These are phyloP conservation scores for Triticum urartu DNA, from an alignment of 176 grass and related monocot genomes.

Conservation along the genomic window DNA sequence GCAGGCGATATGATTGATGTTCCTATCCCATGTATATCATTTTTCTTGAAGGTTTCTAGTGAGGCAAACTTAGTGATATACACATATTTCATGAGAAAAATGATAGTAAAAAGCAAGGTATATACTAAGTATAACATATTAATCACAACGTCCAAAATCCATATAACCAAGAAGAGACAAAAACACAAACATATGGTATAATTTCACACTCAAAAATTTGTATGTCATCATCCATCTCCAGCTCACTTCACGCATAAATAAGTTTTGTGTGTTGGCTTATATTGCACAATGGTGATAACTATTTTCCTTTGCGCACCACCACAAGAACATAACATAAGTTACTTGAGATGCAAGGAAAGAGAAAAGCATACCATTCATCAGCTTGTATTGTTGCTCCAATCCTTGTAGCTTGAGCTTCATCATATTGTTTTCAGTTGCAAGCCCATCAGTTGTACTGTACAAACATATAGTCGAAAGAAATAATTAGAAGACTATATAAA, in stretches of 20 bases:
- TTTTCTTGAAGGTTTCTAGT: too few relatives aligned
- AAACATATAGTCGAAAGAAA: background rate
- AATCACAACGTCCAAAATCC: rapidly evolving
- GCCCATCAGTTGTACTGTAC: background rate
- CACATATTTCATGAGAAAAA: background rate
- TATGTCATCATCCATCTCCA: background rate
- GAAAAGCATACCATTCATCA: background rate
- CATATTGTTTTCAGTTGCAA: background rate
- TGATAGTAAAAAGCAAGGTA: background rate
- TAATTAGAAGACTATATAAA: background rate
- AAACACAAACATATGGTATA: background rate
- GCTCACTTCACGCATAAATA: background rate
- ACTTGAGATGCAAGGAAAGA: background rate
- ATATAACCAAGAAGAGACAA: background rate
- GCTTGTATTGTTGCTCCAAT: background rate
- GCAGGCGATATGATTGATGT: too few relatives aligned
- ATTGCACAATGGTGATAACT: background rate
- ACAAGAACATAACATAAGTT: background rate
- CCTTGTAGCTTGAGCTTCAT: background rate
- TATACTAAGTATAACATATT: background rate
- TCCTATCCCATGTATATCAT: too few relatives aligned
- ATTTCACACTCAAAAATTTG: background rate
- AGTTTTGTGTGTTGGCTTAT: background rate
- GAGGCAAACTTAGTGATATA: background rate
- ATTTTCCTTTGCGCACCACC: background rate